Evolutionary conservation across 2,329 filamentous ascomycete genomes (phyloP).

Genomic region (Stylonectria norvegica): DNA sequence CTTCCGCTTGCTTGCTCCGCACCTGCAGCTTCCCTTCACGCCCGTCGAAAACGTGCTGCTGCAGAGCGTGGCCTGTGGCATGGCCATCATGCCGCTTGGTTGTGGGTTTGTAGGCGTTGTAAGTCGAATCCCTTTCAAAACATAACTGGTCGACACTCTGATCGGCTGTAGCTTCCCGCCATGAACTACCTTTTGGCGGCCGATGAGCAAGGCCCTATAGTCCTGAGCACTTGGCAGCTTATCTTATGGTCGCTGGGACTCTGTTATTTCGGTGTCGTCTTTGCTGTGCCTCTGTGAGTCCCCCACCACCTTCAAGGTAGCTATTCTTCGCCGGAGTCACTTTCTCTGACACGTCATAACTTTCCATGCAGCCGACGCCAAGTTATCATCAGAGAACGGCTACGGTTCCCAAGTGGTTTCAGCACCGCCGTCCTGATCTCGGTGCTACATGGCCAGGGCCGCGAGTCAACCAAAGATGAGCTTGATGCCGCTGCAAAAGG

Average conservation of each 20-base stretch:
- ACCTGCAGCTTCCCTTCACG: constrained; percentile 77
- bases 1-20: constrained; percentile 74
- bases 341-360: constrained; percentile 2
- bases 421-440: constrained; percentile 92
- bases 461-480: constrained; percentile 31
- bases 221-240: constrained; percentile 69
- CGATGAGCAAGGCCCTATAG: constrained; percentile 75
- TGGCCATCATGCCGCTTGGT: constrained; percentile 94
- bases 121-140: constrained; percentile 24
- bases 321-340: too few species aligned
- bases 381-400: constrained; percentile 86
- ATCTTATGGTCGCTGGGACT: constrained; percentile 89
- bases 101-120: constrained; percentile 91
- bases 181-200: constrained; percentile 78
- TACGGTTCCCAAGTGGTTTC: constrained; percentile 93
- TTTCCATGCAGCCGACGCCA: constrained; percentile 59
- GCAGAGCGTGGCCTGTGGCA: constrained; percentile 90
- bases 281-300: constrained; percentile 77
- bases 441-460: constrained; percentile 69
- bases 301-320: too few species aligned
- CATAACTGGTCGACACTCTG: neutral
- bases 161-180: constrained; percentile 63
- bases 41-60: constrained; percentile 96
- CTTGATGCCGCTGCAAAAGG: constrained; percentile 37
- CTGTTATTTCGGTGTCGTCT: constrained; percentile 95